Base-by-base conservation (phyloP, 257 asterid genomes). In the Solanum gandarillasii region DNA sequence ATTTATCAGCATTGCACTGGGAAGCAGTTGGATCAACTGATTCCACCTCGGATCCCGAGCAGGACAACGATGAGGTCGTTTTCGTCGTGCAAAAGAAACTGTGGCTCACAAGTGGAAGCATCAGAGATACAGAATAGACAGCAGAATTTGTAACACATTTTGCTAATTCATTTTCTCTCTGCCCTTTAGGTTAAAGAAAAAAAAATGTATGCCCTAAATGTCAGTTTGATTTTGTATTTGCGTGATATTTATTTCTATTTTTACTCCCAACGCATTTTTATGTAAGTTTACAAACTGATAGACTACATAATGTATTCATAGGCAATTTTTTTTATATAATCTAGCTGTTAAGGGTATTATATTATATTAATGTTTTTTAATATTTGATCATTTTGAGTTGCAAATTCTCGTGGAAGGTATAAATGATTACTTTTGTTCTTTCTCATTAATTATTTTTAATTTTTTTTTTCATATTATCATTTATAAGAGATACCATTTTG, bases 21-120 rank as follows among this genome's bases (percentile, higher is more conserved):
- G 99, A 96, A 89, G 92, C 92, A 27, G 91, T 95, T 79, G 84
- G 65, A 79, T 79, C 84, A 7, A 74, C 90, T 0, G 95, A 93
- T 86, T 88, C 96, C 62, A 38, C 90, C 90, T 88, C 95, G 12
- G 94, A 93, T 12, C 67, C 93, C 0, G 94, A 93, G 78, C 91
- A 88, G 75, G 99, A 94, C 14, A 93, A 92, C 48, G 98, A 96
- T 36, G 98, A 95, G 60, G 67, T 88, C 0, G 95, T 93, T 58
- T 67, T 94, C 29, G 82, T 96, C n/a, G 86, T 94, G 74, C 98
- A 95, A 86, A 96, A 96, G 97, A 96, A 95, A 93, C 89, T 92
- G 58, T 96, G 98, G 99, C 88, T 96, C 89, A 95, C 98, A 27
- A 95, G 98, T 84, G 97, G 91, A 88, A 95, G 99, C 92, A 82